Evolutionary conservation across 129 eudicot species (phyloP), one percentile per base, ranked within the genome.

Genomic region (Flaveria linearis): DNA sequence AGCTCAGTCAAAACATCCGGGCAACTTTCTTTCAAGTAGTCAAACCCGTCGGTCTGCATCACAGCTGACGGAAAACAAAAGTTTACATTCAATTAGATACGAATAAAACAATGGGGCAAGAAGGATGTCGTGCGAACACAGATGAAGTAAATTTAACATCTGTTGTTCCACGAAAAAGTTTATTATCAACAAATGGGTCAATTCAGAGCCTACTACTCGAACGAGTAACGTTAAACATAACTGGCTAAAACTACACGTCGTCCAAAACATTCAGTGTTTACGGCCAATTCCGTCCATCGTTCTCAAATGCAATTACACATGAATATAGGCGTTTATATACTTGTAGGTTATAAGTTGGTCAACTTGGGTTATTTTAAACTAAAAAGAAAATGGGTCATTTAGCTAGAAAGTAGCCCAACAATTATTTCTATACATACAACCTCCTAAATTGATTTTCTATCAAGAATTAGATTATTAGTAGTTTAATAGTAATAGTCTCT

Each of bases 1-100:
- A 90, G 77, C 68, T 90, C 96, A 0, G 94, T 87, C 53, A 92
- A 74, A 41, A 92, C 86, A 13, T 75, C 50, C 0, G 96, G 98
- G 45, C 98, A 93, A 55, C 98, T 90, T 80, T 88, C 94, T 78
- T 87, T 86, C 69, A 90, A 83, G 87, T 93, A 90, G 7, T n/a
- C n/a, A n/a, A n/a, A n/a, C n/a, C n/a, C n/a, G n/a, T n/a, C n/a
- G n/a, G n/a, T n/a, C n/a, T n/a, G n/a, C n/a, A n/a, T n/a, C n/a
- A n/a, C n/a, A n/a, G n/a, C n/a, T n/a, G n/a, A n/a, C n/a, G n/a
- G n/a, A n/a, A n/a, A n/a, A n/a, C n/a, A n/a, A n/a, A n/a, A n/a
- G n/a, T n/a, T n/a, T n/a, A n/a, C n/a, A n/a, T n/a, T n/a, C 13
- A 7, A 3, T 65, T 64, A 60, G 39, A 60, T 23, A 10, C 0